Percentiles rank a stretch among this genome's conserved stretches.
phyloP scores from a whole-genome alignment of 129 eudicot species.

The Solidago caesia region DNA sequence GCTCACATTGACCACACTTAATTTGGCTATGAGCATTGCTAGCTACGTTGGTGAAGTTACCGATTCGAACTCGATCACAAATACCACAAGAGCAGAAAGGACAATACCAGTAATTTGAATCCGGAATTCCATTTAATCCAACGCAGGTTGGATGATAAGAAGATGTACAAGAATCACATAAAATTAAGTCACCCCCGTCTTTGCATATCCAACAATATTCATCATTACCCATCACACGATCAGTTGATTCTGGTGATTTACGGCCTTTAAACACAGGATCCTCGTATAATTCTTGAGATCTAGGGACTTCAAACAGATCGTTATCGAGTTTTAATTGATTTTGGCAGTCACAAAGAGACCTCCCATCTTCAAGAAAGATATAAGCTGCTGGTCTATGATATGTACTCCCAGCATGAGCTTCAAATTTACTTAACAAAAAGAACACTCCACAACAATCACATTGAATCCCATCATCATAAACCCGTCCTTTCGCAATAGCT shows the following conservation, averaged over 20 bases:
- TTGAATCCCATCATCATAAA: slow-evolving; percentile 54
- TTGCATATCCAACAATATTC: slow-evolving; percentile 64
- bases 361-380: slow-evolving; percentile 66
- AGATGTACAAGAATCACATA: slow-evolving; percentile 79
- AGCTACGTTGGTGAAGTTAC: slow-evolving; percentile 16
- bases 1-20: slow-evolving; percentile 72
- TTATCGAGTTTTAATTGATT: slow-evolving; percentile 27
- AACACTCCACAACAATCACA: slow-evolving; percentile 59
- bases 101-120: slow-evolving; percentile 57
- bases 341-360: slow-evolving; percentile 49
- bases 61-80: slow-evolving; percentile 44
- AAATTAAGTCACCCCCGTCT: slow-evolving; percentile 51
- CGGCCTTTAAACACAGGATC: not conserved
- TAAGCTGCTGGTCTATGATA: slow-evolving; percentile 64
- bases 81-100: slow-evolving; percentile 73
- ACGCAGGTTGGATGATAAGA: slow-evolving; percentile 66
- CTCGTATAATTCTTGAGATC: not conserved
- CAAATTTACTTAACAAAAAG: slow-evolving; percentile 54
- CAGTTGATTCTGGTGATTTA: not conserved
- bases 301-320: not conserved
- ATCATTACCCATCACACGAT: slow-evolving; percentile 26
- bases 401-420: slow-evolving; percentile 74
- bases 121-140: slow-evolving; percentile 42
- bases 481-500: slow-evolving; percentile 39
- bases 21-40: slow-evolving; percentile 19